Evolutionary conservation across 2,329 filamentous ascomycete genomes (phyloP).

Genomic region (Colletotrichum sp.): DNA sequence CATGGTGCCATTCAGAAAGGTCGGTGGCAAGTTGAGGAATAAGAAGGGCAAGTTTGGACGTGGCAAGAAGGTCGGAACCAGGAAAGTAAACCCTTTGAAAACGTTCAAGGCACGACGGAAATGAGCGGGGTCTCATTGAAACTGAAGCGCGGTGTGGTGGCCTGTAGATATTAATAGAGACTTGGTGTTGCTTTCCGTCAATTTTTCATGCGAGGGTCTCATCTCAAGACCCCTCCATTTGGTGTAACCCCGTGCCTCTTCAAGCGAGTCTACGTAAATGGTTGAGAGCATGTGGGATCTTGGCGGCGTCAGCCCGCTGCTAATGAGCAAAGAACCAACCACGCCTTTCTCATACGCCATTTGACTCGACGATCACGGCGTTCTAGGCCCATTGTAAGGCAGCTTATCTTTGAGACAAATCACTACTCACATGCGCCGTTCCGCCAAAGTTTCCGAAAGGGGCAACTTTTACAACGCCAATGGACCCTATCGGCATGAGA

Average conservation of each 20-base stretch:
- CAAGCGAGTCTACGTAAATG: background rate
- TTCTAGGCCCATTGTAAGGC: background rate
- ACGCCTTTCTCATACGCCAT: background rate
- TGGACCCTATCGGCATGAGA: background rate
- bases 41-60: conserved; percentile 44
- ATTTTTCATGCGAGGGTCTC: background rate
- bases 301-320: background rate
- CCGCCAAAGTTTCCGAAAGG: background rate
- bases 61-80: conserved; percentile 55
- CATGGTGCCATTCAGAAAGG: conserved; percentile 73
- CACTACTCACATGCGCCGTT: background rate
- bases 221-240: background rate
- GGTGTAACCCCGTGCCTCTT: background rate
- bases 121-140: conserved; percentile 27
- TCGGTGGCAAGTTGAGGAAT: conserved; percentile 53
- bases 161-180: background rate
- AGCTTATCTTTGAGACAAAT: background rate
- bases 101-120: conserved; percentile 76
- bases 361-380: background rate
- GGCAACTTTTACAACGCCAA: background rate
- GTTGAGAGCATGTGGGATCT: background rate
- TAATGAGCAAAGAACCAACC: background rate
- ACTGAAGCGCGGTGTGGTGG: background rate
- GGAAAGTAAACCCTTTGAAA: conserved; percentile 84
- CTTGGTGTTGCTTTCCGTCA: background rate